Evolutionary conservation across 768 basidiomycete genomes (phyloP).

Genomic region (Hypholoma fasciculare): DNA sequence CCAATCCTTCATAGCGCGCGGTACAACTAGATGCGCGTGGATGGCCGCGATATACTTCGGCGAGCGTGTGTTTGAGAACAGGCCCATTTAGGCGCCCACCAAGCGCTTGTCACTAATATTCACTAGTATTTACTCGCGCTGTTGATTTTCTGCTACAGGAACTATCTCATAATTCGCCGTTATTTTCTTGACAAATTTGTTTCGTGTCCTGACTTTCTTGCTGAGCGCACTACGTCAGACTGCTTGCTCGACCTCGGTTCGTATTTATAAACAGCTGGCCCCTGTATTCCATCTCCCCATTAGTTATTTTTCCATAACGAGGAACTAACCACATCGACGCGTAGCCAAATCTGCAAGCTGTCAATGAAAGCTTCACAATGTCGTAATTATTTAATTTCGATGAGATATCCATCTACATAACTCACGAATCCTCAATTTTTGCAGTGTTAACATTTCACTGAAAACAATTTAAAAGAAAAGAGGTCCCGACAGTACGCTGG

Average conservation of each 20-base stretch:
- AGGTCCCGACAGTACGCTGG: too few species aligned
- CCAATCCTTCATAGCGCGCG: too few species aligned
- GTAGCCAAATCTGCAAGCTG: background rate
- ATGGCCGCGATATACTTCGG: too few species aligned
- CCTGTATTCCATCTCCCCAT: background rate
- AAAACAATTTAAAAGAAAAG: background rate
- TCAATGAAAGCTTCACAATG: background rate
- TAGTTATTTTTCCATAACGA: too few species aligned
- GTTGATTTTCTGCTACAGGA: background rate
- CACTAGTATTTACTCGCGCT: background rate
- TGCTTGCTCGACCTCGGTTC: background rate
- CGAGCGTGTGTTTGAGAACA: too few species aligned
- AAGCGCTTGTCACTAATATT: too few species aligned
- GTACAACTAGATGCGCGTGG: too few species aligned
- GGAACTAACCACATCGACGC: too few species aligned
- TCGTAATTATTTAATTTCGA: background rate
- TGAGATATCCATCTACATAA: too few species aligned
- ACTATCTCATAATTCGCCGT: constrained; percentile 4
- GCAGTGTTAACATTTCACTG: background rate
- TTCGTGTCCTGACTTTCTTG: constrained; percentile 6
- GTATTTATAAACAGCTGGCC: background rate
- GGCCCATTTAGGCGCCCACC: too few species aligned
- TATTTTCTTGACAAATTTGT: constrained; percentile 4
- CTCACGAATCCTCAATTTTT: background rate
- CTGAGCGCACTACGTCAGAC: background rate